phyloP scores from a whole-genome alignment of 2,329 filamentous ascomycete species.

The Chaetomium sp. region DNA sequence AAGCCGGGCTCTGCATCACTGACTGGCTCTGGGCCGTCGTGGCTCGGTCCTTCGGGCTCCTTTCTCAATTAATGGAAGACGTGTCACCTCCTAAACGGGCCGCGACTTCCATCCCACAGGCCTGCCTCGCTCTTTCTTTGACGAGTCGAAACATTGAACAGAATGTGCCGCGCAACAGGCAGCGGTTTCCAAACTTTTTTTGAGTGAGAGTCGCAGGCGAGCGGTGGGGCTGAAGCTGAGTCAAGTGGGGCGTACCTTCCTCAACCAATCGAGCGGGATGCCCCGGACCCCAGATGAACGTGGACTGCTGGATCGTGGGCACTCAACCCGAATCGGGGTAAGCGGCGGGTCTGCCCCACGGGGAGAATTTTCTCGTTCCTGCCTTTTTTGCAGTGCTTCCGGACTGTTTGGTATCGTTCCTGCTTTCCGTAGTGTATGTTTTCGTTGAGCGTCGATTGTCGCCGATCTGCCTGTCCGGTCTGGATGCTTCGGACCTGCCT shows the following conservation, averaged over 20 bases:
- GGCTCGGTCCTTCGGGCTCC: neutral
- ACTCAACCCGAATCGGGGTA: conserved; percentile 9
- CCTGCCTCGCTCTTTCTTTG: neutral
- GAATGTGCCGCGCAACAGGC: conserved; percentile 9
- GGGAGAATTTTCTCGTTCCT: conserved; percentile 13
- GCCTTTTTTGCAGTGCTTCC: too few relatives aligned
- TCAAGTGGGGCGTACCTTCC: neutral
- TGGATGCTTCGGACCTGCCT: conserved; percentile 1
- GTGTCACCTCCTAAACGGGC: neutral
- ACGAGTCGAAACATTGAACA: conserved; percentile 4
- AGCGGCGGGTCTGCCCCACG: conserved; percentile 15
- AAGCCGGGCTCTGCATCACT: too few relatives aligned
- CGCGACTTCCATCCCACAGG: neutral
- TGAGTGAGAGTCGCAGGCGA: neutral
- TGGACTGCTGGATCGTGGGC: conserved; percentile 6
- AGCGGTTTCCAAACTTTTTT: conserved; percentile 5
- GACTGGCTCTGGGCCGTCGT: neutral
- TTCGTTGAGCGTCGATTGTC: too few relatives aligned
- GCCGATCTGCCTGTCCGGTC: neutral
- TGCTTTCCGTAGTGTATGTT: too few relatives aligned
- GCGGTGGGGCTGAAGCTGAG: conserved; percentile 12
- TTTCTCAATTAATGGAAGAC: neutral
- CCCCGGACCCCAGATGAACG: conserved; percentile 18
- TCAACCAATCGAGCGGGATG: conserved; percentile 13
- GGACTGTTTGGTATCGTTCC: too few relatives aligned